phyloP scores from a whole-genome alignment of 2,329 filamentous ascomycete species.

The Botrytis galanthina region DNA sequence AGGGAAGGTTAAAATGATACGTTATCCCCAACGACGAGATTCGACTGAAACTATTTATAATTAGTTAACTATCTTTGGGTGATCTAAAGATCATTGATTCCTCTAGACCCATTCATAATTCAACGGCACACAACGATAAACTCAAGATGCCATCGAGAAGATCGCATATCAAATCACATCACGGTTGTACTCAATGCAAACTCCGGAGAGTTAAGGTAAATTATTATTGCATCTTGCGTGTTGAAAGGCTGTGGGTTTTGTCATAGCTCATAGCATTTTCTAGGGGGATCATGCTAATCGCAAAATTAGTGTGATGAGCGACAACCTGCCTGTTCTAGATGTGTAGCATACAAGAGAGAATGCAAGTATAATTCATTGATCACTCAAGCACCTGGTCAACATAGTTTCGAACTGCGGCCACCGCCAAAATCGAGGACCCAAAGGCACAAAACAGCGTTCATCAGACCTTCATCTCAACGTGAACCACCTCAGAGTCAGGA shows the following conservation, averaged over 20 bases:
- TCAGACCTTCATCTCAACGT: slow-evolving; percentile 1
- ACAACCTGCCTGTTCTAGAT: slow-evolving; percentile 16
- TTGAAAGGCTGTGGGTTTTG: neutral
- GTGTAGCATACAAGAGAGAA: slow-evolving; percentile 16
- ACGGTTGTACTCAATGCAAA: slow-evolving; percentile 18
- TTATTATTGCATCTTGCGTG: neutral
- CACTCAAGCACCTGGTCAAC: slow-evolving; percentile 10
- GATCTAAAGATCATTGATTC: too few relatives aligned
- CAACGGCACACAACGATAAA: neutral
- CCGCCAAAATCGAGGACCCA: neutral
- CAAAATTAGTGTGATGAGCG: slow-evolving; percentile 14
- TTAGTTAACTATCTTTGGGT: neutral
- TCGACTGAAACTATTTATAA: neutral
- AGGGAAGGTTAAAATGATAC: neutral
- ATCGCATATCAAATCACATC: slow-evolving; percentile 20
- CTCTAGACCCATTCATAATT: neutral
- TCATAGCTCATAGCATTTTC: neutral
- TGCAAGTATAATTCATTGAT: slow-evolving; percentile 14
- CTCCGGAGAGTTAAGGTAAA: slow-evolving; percentile 14
- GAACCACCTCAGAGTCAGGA: neutral
- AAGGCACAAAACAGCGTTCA: neutral
- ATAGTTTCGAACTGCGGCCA: slow-evolving; percentile 14
- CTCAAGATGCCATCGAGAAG: slow-evolving; percentile 12
- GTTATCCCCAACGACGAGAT: neutral
- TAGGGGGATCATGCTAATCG: neutral